These are phyloP conservation scores for Vitis rupestris DNA, from an alignment of 164 flowering plant species.

Conservation along the genomic window DNA sequence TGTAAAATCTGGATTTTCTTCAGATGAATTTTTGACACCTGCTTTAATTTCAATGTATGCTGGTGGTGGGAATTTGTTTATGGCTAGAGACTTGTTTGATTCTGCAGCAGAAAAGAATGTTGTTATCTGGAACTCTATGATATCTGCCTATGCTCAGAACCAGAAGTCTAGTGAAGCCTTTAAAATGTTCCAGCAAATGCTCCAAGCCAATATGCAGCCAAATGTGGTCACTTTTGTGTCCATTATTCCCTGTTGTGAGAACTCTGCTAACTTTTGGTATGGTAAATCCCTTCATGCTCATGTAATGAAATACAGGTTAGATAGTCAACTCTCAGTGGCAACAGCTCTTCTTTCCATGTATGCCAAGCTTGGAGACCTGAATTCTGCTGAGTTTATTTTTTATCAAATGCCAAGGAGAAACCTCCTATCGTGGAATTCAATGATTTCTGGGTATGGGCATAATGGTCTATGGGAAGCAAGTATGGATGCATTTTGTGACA, in stretches of 20 bases:
- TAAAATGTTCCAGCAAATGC: conserved; percentile 27
- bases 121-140: conserved; percentile 36
- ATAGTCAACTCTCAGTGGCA: conserved; percentile 23
- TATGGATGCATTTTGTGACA: conserved; percentile 31
- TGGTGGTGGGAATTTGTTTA: conserved; percentile 18
- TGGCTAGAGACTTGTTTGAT: conserved; percentile 33
- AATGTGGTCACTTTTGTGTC: conserved; percentile 38
- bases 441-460: conserved; percentile 35
- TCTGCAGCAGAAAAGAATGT: conserved; percentile 14
- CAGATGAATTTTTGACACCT: conserved; percentile 29
- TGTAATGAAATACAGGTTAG: conserved; percentile 28
- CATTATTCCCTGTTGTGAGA: conserved; percentile 30
- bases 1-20: conserved; percentile 26
- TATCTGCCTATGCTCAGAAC: conserved; percentile 30
- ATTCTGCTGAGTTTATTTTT: conserved; percentile 28
- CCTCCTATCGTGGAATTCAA: conserved; percentile 38
- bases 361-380: conserved; percentile 30
- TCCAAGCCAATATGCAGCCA: conserved; percentile 23
- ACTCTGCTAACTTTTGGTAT: background rate
- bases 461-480: conserved; percentile 26
- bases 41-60: conserved; percentile 44
- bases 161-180: conserved; percentile 24
- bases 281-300: conserved; percentile 35
- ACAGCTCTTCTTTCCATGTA: conserved; percentile 40
- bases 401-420: conserved; percentile 20